Conservation (phyloP, 345 rosid genomes). For the Erucastrum elatum region DNA sequence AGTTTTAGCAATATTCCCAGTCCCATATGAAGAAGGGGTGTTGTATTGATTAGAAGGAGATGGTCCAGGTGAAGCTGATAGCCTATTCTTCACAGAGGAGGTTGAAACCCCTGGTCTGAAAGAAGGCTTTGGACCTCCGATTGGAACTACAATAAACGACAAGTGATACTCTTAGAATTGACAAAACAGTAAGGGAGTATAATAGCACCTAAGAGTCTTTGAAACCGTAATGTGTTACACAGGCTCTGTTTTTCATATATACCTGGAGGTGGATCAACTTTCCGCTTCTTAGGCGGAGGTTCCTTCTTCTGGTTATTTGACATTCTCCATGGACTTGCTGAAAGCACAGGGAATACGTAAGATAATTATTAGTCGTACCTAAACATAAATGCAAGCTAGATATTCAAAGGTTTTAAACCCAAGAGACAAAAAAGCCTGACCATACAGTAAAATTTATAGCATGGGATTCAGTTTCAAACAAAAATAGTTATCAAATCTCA, state of each 20-base stretch:
- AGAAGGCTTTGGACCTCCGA: conserved; percentile 50
- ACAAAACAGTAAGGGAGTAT: conserved; percentile 9
- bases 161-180: not conserved
- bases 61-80: conserved; percentile 68
- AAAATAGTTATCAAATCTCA: not conserved
- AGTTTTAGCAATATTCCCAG: conserved; percentile 51
- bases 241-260: conserved; percentile 14
- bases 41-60: conserved; percentile 60
- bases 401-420: conserved; percentile 14
- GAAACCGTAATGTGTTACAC: conserved; percentile 17
- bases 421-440: conserved; percentile 20
- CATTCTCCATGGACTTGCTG: conserved; percentile 77
- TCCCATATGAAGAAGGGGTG: conserved; percentile 53
- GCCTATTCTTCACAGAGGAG: conserved; percentile 53
- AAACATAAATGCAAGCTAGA: conserved; percentile 6
- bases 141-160: conserved; percentile 28
- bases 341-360: conserved; percentile 35
- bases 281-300: conserved; percentile 73
- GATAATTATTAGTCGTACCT: conserved; percentile 5
- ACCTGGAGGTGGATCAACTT: conserved; percentile 82
- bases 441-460: conserved; percentile 21
- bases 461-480: conserved; percentile 27
- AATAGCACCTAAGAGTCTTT: conserved; percentile 27
- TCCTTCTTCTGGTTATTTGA: conserved; percentile 69
- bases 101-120: conserved; percentile 54